Base-by-base conservation (phyloP, 495 filamentous ascomycete genomes). In the Articulospora tetracladia region DNA sequence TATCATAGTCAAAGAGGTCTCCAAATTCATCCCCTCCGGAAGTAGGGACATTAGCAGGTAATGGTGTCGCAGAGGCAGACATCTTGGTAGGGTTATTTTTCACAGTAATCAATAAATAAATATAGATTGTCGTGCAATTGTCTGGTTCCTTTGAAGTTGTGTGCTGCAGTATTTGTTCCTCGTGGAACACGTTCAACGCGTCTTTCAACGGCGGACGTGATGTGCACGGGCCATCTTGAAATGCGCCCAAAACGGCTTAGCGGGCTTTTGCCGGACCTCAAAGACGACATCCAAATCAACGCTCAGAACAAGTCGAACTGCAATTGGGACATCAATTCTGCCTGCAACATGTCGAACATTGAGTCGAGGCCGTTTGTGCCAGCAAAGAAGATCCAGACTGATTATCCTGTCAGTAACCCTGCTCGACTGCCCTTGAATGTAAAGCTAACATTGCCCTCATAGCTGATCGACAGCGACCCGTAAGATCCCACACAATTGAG, bases 391-490 rank as follows among this genome's bases (percentile, higher is more conserved):
- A 71, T 88, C 61, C 77, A 83, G 66, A 88, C 90, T 52, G 85
- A 92, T 20, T 96, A 86, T 72, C 92, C 91, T 51, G 93, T 96
- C 78, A 65, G 85, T 79, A 1, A 44, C 53, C 53, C 17, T 50
- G 10, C 36, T 28, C 25, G n/a, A 11, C 23, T 26, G 23, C 22
- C 23, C 20, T 27, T 1, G 28, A 53, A 34, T 4, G 3, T 34
- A 17, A 25, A 61, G 67, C 65, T 69, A 66, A 65, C 47, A 30
- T 17, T 50, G 51, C 36, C 49, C 55, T 60, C 57, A 67, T 68
- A 98, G 93, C 87, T 97, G 76, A 98, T 98, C 73, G 93, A 98
- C 78, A 92, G 86, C 77, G 93, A 98, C 76, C 93, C 93, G 93
- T 98, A 91, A 72, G 88, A 41, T 46, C 53, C 61, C 59, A 52